Base-by-base conservation (phyloP, 2,329 filamentous ascomycete species). In the Mycosphaerella arachidis region DNA sequence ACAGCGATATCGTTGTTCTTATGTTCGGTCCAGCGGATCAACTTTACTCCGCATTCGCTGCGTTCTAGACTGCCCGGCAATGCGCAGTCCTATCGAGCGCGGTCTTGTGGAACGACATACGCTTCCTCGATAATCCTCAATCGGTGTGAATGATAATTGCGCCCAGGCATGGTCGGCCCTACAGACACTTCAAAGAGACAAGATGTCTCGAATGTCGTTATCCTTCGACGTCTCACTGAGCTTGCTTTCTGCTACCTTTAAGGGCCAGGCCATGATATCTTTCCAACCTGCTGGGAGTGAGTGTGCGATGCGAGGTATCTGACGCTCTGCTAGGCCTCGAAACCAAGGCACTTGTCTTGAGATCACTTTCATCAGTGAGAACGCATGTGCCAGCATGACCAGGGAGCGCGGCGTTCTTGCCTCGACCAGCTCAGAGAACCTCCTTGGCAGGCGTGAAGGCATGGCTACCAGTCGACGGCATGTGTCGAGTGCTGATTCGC, bases 341-440 rank as follows among this genome's bases (percentile, higher is more conserved):
- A 69, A 64, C 68, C 68, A 71, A 3, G 61, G 60, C 27, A 67
- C 57, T 18, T 65, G 56, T 4, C 65, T 55, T 3, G 66, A 58
- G 18, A 71, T 55, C 16, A 71, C 57, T 55, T 69, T 66, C 58
- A 67, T 68, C 31, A 58, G 62, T 9, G 67, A 67, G 48, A 70
- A 69, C 6, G 65, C 57, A 55, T 70, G 63, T 16, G 65, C 65
- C 24, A 69, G 58, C 3, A 69, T 63, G 12, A 63, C 62, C 56
- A 69, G 30, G 8, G 67, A 68, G 18, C 67, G 57, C 13, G 67
- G 68, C 30, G 56, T 51, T 35, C 61, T 59, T 46, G 62, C 48
- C 27, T 68, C 68, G 10, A 70, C 45, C n/a, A 69, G 45, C 35
- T 67, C 64, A 8, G 43, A 61, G 46, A 70, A 71, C 24, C 64